Evolutionary conservation across 2,329 filamentous ascomycete genomes (phyloP).

Genomic region (Aspergillus aculeatinus): DNA sequence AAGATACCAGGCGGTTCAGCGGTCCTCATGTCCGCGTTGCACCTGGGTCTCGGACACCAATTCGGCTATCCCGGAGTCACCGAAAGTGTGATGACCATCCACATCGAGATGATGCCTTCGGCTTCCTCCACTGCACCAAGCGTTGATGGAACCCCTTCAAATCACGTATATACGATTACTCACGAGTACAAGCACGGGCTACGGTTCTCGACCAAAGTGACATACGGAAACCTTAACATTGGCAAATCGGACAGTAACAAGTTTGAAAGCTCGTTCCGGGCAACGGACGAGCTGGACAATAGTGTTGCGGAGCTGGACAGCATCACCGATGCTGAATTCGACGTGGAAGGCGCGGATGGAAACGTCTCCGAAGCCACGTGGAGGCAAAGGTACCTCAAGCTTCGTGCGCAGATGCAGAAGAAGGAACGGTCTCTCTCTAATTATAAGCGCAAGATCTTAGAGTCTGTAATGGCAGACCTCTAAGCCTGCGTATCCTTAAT

Average conservation of each 20-base stretch:
- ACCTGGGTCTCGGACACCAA: conserved; percentile 38
- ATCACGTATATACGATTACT: conserved; percentile 24
- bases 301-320: conserved; percentile 20
- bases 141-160: conserved; percentile 12
- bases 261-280: conserved; percentile 11
- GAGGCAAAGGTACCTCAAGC: conserved; percentile 41
- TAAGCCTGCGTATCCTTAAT: conserved; percentile 15
- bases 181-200: conserved; percentile 28
- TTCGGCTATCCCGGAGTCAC: conserved; percentile 30
- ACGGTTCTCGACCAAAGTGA: conserved; percentile 29
- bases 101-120: conserved; percentile 18
- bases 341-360: conserved; percentile 26
- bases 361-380: conserved; percentile 32
- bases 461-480: conserved; percentile 46
- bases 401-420: conserved; percentile 40
- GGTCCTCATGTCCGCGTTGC: conserved; percentile 32
- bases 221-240: conserved; percentile 21
- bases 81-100: conserved; percentile 28
- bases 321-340: conserved; percentile 29
- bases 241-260: conserved; percentile 2
- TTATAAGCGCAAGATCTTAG: conserved; percentile 44
- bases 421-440: conserved; percentile 39
- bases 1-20: conserved; percentile 25
- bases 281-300: conserved; percentile 16
- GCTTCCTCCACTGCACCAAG: conserved; percentile 2